These are phyloP conservation scores for Didymella pomorum DNA, from an alignment of 2,329 filamentous ascomycete genomes.

Conservation along the genomic window DNA sequence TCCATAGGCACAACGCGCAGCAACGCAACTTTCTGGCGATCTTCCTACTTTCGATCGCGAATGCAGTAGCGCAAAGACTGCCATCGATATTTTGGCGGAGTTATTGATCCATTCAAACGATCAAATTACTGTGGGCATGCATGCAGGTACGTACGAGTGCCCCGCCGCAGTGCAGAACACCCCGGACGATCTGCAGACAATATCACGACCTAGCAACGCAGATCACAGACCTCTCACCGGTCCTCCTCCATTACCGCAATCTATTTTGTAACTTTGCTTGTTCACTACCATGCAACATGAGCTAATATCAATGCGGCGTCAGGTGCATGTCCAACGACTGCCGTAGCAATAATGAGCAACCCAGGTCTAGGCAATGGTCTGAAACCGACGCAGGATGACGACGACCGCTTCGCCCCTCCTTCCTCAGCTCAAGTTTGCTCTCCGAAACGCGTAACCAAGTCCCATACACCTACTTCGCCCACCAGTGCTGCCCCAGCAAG, in stretches of 20 bases:
- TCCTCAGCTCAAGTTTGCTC: conserved; percentile 20
- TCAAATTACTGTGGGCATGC: conserved; percentile 2
- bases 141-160: conserved; percentile 22
- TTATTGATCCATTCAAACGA: not conserved
- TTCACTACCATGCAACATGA: conserved; percentile 17
- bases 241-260: not conserved
- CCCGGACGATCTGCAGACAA: conserved; percentile 16
- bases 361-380: conserved; percentile 10
- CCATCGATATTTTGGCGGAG: not conserved
- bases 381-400: conserved; percentile 24
- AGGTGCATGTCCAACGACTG: conserved; percentile 7
- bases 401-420: conserved; percentile 26
- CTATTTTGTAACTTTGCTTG: not conserved
- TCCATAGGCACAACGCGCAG: not conserved
- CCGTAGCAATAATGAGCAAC: conserved; percentile 23
- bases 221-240: conserved; percentile 19
- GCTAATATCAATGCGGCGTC: conserved; percentile 24
- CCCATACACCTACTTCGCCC: conserved; percentile 9
- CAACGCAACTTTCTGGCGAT: not conserved
- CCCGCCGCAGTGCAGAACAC: conserved; percentile 17
- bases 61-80: not conserved
- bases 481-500: conserved; percentile 15
- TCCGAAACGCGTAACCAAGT: conserved; percentile 14
- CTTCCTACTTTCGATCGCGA: not conserved
- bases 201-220: conserved; percentile 9